Evolutionary conservation across 2,329 filamentous ascomycete species (phyloP).

Genomic region (Fusarium armeniacum): DNA sequence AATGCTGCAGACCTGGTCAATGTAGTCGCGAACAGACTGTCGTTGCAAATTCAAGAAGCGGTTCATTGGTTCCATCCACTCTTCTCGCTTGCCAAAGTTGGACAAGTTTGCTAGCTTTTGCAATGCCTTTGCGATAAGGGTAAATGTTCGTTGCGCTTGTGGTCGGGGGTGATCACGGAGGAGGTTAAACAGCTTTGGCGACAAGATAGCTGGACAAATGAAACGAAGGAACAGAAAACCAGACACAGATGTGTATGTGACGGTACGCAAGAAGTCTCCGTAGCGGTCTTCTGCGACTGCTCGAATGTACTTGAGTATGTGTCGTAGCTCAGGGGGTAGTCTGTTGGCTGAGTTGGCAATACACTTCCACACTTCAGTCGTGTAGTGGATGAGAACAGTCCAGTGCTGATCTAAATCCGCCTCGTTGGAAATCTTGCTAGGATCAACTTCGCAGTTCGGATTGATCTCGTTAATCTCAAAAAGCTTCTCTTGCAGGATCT

Average conservation of each 20-base stretch:
- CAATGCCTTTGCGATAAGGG: constrained; percentile 90
- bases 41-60: constrained; percentile 82
- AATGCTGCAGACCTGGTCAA: constrained; percentile 88
- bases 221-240: constrained; percentile 95
- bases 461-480: constrained; percentile 91
- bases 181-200: constrained; percentile 92
- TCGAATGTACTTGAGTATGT: constrained; percentile 90
- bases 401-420: constrained; percentile 88
- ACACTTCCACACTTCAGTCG: constrained; percentile 86
- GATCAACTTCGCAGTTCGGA: constrained; percentile 94
- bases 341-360: constrained; percentile 81
- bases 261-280: constrained; percentile 89
- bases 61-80: constrained; percentile 99
- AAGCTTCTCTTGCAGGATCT: constrained; percentile 87
- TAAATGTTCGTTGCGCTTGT: constrained; percentile 87
- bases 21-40: constrained; percentile 85
- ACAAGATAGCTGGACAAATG: constrained; percentile 95
- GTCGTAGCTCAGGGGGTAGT: constrained; percentile 84
- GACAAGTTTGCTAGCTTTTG: constrained; percentile 93
- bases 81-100: constrained; percentile 92
- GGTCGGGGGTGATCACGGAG: constrained; percentile 85
- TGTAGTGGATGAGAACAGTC: constrained; percentile 80
- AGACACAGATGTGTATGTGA: constrained; percentile 93
- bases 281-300: constrained; percentile 95
- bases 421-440: constrained; percentile 74